Evolutionary conservation across 2,329 filamentous ascomycete species (phyloP), one percentile per base, ranked within the genome.

Genomic region (Cercospora citrullina): DNA sequence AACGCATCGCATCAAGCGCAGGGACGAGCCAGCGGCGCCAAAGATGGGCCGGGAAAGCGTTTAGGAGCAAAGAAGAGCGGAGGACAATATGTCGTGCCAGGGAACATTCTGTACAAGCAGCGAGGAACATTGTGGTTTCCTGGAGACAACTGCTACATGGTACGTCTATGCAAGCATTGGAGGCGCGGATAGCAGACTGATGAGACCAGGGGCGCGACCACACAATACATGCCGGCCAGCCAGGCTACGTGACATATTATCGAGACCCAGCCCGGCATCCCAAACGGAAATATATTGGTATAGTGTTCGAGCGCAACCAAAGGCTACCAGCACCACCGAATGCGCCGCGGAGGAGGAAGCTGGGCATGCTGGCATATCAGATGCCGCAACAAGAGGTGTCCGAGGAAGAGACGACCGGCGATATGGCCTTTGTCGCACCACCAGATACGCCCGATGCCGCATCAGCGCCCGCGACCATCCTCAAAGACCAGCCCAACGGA

Each of bases 31-130:
- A 96, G 91, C 77, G 87, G 87, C 72, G 87, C 88, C 30, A 89
- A 89, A 77, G 86, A 91, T 75, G 88, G 89, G 4, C 85, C 90
- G 1, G 90, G 90, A 75, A 97, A 97, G 83, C 93, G 97, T 79
- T 83, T 99, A 73, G 95, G 95, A 73, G 94, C 94, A 5, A 99
- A 99, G 86, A 93, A 94, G 81, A 90, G 90, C 18, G 93, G 92
- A 80, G 94, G 92, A 91, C 84, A 97, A 83, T 96, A 90, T 80
- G 95, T 99, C 39, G 91, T 97, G 67, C 91, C 94, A 4, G 95
- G 95, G 64, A 98, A 97, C 84, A 99, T 99, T 81, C 91, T 99
- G 82, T 99, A 95, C 87, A 93, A 93, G 79, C 95, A 99, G 81
- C 90, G 94, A 76, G 95, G 95, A 75, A 96, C 95, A 4, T 87